Evolutionary conservation across 305 asterid genomes (phyloP).

Genomic region (Fraxinus ornus): DNA sequence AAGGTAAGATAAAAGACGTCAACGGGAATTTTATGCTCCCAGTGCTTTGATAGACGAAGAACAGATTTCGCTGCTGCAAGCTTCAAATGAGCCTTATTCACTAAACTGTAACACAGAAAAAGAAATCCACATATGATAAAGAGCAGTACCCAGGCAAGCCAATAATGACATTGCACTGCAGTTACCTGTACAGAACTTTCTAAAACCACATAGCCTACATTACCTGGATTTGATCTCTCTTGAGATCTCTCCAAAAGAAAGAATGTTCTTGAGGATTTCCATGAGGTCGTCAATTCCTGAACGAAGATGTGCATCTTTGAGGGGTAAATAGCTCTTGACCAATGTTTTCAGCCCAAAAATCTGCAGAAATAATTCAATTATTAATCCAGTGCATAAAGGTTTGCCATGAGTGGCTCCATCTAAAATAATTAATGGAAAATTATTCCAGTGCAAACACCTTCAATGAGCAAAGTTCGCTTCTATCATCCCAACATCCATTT

Average conservation of each 20-base stretch:
- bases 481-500: slow-evolving; percentile 76
- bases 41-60: slow-evolving; percentile 88
- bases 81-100: slow-evolving; percentile 89
- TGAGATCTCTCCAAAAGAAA: slow-evolving; percentile 72
- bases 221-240: slow-evolving; percentile 76
- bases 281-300: slow-evolving; percentile 78
- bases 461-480: slow-evolving; percentile 83
- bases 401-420: slow-evolving; percentile 21
- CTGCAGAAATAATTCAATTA: slow-evolving; percentile 40
- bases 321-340: slow-evolving; percentile 96
- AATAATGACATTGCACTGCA: slow-evolving; percentile 16
- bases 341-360: slow-evolving; percentile 88
- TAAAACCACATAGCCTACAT: slow-evolving; percentile 6
- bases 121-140: slow-evolving; percentile 22
- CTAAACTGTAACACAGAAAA: slow-evolving; percentile 53
- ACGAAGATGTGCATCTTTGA: slow-evolving; percentile 93
- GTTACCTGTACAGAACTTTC: slow-evolving; percentile 6
- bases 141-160: slow-evolving; percentile 6
- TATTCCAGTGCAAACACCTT: slow-evolving; percentile 52
- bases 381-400: slow-evolving; percentile 12
- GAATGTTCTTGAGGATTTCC: slow-evolving; percentile 66
- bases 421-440: slow-evolving; percentile 18
- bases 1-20: slow-evolving; percentile 76
- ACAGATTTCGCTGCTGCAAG: slow-evolving; percentile 99
- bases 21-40: slow-evolving; percentile 92